Conservation (phyloP, 768 basidiomycete species). For the Mycena haematopus region DNA sequence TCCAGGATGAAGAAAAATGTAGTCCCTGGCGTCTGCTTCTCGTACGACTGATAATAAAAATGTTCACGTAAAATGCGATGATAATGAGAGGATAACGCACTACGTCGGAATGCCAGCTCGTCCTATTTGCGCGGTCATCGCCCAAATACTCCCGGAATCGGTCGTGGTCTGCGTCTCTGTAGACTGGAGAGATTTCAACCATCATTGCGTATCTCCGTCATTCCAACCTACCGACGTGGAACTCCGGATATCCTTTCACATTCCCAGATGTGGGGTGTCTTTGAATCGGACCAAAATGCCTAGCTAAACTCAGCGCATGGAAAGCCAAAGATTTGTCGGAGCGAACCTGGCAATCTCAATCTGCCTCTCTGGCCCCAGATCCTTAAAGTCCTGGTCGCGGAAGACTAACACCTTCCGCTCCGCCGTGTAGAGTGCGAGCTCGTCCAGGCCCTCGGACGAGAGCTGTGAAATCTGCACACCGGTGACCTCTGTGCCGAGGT, state of each 20-base stretch:
- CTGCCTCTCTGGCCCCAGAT: conserved; percentile 56
- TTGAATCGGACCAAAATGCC: conserved; percentile 55
- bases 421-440: conserved; percentile 57
- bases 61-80: not conserved
- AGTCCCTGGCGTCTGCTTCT: conserved; percentile 59
- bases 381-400: conserved; percentile 69
- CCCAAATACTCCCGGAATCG: conserved; percentile 51
- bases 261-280: conserved; percentile 57
- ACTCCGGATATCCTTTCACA: conserved; percentile 61
- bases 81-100: conserved; percentile 35
- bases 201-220: too few relatives aligned
- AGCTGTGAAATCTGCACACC: conserved; percentile 63
- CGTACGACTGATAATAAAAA: conserved; percentile 48
- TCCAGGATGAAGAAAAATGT: conserved; percentile 65
- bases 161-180: conserved; percentile 54
- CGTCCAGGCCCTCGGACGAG: conserved; percentile 56
- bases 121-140: conserved; percentile 47
- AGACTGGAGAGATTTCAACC: conserved; percentile 41
- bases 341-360: conserved; percentile 55
- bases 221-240: conserved; percentile 56
- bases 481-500: conserved; percentile 56
- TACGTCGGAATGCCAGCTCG: conserved; percentile 63
- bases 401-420: conserved; percentile 61
- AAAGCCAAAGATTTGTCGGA: not conserved
- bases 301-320: conserved; percentile 21